Evolutionary conservation across 495 filamentous ascomycete species (phyloP), one percentile per base, ranked within the genome.

Genomic region (Hyaloscypha finlandica): DNA sequence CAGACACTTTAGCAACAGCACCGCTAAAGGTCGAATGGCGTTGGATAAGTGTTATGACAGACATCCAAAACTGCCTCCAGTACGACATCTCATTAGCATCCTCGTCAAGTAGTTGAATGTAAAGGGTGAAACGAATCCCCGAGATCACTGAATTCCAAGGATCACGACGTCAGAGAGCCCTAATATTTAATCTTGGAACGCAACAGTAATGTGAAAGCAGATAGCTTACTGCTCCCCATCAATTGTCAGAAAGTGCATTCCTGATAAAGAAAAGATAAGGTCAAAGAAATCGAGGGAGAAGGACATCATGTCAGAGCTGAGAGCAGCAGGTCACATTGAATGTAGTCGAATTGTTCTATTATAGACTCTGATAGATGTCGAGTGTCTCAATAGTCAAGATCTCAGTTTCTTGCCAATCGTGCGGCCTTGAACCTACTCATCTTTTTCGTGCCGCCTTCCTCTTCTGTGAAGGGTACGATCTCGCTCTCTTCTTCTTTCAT

Each of bases 341-440:
- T 59, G 56, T 59, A 37, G 56, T 37, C 9, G 30, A 20, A 30
- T 33, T 20, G 30, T 59, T 59, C 56, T 59, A 20, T 31, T 59
- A 59, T 29, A 59, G 30, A 56, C 53, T 29, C 30, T 56, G 42
- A 16, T 2, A 61, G 14, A 29, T 8, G 12, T 42, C 12, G 32
- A 63, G 12, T 35, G 31, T 19, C 16, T 19, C 29, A 63, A 55
- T 53, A 16, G 33, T 19, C 25, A 65, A 30, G 25, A 19, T 51
- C 58, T 29, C 39, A 31, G 4, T 48, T 48, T 19, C 45, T 59
- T 37, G 35, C 82, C 74, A 97, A 75, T 59, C 92, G 86, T 6
- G 95, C 92, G 63, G 94, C 92, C 77, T 88, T 95, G 78, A 97
- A 99, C 67, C 90, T 85, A 82, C 94, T 97, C 66, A 97, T 79